Evolutionary conservation across 2,329 filamentous ascomycete genomes (phyloP).

Genomic region (Immersiporthe knoxdaviesiana): DNA sequence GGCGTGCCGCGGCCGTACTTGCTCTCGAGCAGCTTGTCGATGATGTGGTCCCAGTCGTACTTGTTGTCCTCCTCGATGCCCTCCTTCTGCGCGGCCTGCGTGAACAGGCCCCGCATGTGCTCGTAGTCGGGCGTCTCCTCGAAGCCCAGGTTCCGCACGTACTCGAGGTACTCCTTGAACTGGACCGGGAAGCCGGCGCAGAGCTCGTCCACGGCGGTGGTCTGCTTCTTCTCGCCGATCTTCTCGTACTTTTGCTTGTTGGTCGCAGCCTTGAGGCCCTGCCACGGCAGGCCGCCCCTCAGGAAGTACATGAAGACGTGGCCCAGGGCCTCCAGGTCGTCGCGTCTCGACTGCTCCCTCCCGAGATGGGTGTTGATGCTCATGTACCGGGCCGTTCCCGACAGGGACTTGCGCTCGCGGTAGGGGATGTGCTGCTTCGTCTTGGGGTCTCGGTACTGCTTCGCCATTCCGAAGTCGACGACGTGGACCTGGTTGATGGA

Average conservation of each 20-base stretch:
- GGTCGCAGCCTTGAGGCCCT: slow-evolving; percentile 72
- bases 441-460: slow-evolving; percentile 98
- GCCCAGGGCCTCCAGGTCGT: slow-evolving; percentile 87
- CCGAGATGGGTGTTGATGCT: slow-evolving; percentile 99
- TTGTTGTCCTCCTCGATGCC: slow-evolving; percentile 91
- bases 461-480: slow-evolving; percentile 99
- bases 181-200: slow-evolving; percentile 96
- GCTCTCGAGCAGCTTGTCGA: slow-evolving; percentile 78
- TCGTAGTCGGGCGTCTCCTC: slow-evolving; percentile 99
- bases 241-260: slow-evolving; percentile 99
- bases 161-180: slow-evolving; percentile 96
- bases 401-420: slow-evolving; percentile 93
- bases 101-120: slow-evolving; percentile 94
- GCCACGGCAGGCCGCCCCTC: slow-evolving; percentile 72
- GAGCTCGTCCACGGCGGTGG: slow-evolving; percentile 92
- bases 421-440: slow-evolving; percentile 99
- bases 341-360: slow-evolving; percentile 91
- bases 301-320: slow-evolving; percentile 78
- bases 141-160: slow-evolving; percentile 96
- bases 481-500: slow-evolving; percentile 93
- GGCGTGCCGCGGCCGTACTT: slow-evolving; percentile 48
- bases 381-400: slow-evolving; percentile 97
- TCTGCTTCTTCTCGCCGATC: slow-evolving; percentile 99
- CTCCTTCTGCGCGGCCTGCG: slow-evolving; percentile 64
- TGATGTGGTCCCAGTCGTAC: slow-evolving; percentile 75